Conservation (phyloP, 495 filamentous ascomycete genomes). For the Penicillium roqueforti region DNA sequence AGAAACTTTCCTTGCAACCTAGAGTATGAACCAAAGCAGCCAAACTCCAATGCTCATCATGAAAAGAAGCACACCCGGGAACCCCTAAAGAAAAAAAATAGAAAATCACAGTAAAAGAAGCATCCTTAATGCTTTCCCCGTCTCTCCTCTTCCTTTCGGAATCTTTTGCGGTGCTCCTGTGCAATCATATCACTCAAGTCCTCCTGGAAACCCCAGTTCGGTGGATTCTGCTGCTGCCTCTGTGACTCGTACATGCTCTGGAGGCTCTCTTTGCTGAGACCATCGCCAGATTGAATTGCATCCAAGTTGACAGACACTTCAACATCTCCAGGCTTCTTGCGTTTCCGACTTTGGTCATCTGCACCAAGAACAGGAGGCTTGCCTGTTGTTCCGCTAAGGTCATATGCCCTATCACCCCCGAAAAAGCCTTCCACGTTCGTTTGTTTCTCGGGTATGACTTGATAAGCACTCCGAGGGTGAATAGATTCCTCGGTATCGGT, state of each 20-base stretch:
- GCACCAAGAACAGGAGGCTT: slow-evolving; percentile 70
- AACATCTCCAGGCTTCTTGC: slow-evolving; percentile 93
- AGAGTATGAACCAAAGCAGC: neutral
- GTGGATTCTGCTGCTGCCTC: slow-evolving; percentile 64
- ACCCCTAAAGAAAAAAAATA: neutral
- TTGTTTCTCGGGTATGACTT: slow-evolving; percentile 83
- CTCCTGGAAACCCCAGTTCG: slow-evolving; percentile 80
- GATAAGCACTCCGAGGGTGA: slow-evolving; percentile 73
- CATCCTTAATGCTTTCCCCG: slow-evolving; percentile 43
- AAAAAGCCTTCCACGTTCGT: slow-evolving; percentile 88
- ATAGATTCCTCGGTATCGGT: slow-evolving; percentile 82
- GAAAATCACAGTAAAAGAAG: neutral
- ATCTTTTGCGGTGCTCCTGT: slow-evolving; percentile 81
- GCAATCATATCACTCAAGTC: slow-evolving; percentile 97
- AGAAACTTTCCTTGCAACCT: neutral
- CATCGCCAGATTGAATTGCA: slow-evolving; percentile 62
- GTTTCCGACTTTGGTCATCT: slow-evolving; percentile 74
- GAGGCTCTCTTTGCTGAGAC: slow-evolving; percentile 63
- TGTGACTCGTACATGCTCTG: slow-evolving; percentile 73
- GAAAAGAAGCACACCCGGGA: slow-evolving; percentile 2
- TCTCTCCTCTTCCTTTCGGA: slow-evolving; percentile 80
- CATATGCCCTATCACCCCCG: slow-evolving; percentile 87
- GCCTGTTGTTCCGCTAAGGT: slow-evolving; percentile 56
- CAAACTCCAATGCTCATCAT: slow-evolving; percentile 3
- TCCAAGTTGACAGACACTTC: slow-evolving; percentile 89